Evolutionary conservation across 441 rosid species (phyloP).

Genomic region (Populus hybrid): DNA sequence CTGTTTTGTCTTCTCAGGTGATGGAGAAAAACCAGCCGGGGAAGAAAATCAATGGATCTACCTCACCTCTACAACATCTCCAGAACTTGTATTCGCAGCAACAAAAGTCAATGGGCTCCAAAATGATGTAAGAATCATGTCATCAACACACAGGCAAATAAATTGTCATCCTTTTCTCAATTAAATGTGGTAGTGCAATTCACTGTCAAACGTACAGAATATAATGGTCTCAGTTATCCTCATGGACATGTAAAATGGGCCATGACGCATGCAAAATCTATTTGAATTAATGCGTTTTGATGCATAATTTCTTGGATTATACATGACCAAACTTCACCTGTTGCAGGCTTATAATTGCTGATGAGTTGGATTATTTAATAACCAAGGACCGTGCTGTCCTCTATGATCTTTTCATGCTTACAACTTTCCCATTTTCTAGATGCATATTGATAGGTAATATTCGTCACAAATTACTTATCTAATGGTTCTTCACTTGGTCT

Average conservation of each 20-base stretch:
- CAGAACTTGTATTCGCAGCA: conserved; percentile 60
- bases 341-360: conserved; percentile 71
- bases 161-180: neutral
- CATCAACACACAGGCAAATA: neutral
- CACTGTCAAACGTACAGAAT: neutral
- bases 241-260: neutral
- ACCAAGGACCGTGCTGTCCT: conserved; percentile 83
- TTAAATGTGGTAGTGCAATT: neutral
- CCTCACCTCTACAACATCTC: conserved; percentile 57
- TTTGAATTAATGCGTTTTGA: neutral
- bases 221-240: neutral
- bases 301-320: neutral
- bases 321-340: neutral
- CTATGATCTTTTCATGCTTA: conserved; percentile 90
- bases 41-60: conserved; percentile 36
- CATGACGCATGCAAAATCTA: neutral
- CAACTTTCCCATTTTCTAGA: conserved; percentile 70
- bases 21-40: conserved; percentile 35
- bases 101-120: conserved; percentile 36
- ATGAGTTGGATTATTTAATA: conserved; percentile 87
- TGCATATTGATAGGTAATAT: conserved; percentile 74
- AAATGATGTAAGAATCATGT: conserved; percentile 65
- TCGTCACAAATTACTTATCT: neutral
- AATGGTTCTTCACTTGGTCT: neutral
- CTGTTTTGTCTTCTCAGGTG: conserved; percentile 43